phyloP scores from a whole-genome alignment of 768 basidiomycete genomes.

The Tremella fuciformis region DNA sequence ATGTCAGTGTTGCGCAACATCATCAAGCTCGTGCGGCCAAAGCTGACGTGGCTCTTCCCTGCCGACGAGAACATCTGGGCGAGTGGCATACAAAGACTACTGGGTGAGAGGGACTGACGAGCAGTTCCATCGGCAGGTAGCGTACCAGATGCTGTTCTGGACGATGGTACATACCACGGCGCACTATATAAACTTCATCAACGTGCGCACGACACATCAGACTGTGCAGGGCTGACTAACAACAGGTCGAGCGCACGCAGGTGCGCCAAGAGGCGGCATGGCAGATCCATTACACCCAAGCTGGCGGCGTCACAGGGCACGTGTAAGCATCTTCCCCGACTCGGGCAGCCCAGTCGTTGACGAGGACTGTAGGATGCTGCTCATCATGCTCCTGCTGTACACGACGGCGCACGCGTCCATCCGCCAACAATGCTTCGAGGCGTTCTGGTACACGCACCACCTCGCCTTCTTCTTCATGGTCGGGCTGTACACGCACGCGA shows the following conservation, averaged over 20 bases:
- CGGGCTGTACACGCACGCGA: constrained; percentile 74
- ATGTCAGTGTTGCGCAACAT: constrained; percentile 71
- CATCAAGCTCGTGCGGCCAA: constrained; percentile 77
- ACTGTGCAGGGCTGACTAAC: neutral
- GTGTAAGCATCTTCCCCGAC: constrained; percentile 52
- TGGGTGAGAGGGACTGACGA: neutral
- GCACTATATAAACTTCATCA: constrained; percentile 58
- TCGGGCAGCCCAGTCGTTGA: neutral
- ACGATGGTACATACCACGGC: constrained; percentile 83
- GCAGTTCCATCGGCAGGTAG: constrained; percentile 75
- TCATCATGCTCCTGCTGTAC: constrained; percentile 91
- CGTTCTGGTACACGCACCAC: constrained; percentile 96
- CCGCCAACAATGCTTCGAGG: constrained; percentile 85
- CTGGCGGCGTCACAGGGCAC: constrained; percentile 91
- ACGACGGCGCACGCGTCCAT: constrained; percentile 85
- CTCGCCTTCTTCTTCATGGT: constrained; percentile 33
- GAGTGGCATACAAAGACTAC: constrained; percentile 38
- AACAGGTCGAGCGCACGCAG: constrained; percentile 53
- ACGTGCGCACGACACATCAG: constrained; percentile 14
- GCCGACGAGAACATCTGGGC: constrained; percentile 94
- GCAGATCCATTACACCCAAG: constrained; percentile 77
- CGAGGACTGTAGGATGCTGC: constrained; percentile 61
- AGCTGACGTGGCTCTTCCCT: constrained; percentile 76
- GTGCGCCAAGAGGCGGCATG: constrained; percentile 72
- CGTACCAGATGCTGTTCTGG: constrained; percentile 81